Evolutionary conservation across 345 rosid genomes (phyloP), one percentile per base, ranked within the genome.

Genomic region (Ailanthus altissimus): DNA sequence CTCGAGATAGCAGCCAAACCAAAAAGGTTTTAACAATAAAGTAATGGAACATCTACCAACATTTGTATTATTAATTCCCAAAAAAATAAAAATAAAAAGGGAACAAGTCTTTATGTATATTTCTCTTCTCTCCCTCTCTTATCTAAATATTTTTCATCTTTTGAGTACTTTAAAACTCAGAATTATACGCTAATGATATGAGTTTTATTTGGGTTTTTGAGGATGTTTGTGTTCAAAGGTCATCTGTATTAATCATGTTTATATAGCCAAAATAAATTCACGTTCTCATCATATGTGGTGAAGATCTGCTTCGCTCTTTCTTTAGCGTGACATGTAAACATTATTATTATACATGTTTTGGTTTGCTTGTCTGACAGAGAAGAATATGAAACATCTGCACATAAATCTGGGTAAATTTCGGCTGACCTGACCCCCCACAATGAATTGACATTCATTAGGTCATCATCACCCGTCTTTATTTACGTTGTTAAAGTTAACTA

Each of bases 1-100:
- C 80, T 82, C 65, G 18, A 57, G 82, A 84, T 54, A 84, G 84
- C 78, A 61, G 63, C 74, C 54, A 67, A 76, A 16, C 8, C 23
- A 76, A 28, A 51, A 40, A 40, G 40, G 20, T 28, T 23, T 10
- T 9, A 75, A 56, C 7, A 67, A 66, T 60, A 73, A 71, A 45
- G 70, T 71, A 64, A 56, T 64, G 73, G 56, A 32, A 42, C 64
- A 64, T 60, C 51, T 46, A 38, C 77, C 56, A 40, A 60, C 59
- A 20, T 20, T 15, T 75, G 77, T 45, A 62, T 43, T 61, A 49
- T 57, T 25, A 25, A 43, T 57, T 16, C 18, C 7, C 38, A 45
- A 43, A 9, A 25, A 26, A 59, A 25, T 5, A 32, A 32, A 32
- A 32, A 32, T 32, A 32, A 3, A 72, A 58, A 18, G 20, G 21